Conservation (phyloP, 2,329 filamentous ascomycete species). For the Venturia carpophila region DNA sequence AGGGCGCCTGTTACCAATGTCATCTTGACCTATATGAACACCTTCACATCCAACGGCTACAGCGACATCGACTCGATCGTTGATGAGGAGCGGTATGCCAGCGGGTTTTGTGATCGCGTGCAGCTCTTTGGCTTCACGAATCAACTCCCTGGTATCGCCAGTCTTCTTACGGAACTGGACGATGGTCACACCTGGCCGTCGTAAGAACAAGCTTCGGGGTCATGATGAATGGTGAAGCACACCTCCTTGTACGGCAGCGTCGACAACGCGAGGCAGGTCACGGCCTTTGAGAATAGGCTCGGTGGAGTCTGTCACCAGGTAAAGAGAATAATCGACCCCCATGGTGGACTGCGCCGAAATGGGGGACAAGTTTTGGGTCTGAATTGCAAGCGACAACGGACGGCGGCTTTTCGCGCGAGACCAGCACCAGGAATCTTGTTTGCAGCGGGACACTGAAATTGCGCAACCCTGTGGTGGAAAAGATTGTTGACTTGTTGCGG, state of each 20-base stretch:
- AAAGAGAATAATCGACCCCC: constrained; percentile 67
- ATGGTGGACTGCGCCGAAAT: constrained; percentile 20
- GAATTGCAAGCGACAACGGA: no score
- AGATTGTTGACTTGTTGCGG: no score
- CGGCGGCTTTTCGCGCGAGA: constrained; percentile 3
- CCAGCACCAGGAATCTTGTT: not conserved
- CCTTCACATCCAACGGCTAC: constrained; percentile 80
- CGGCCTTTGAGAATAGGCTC: constrained; percentile 66
- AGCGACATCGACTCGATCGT: constrained; percentile 86
- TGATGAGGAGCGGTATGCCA: constrained; percentile 77
- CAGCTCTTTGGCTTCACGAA: constrained; percentile 62
- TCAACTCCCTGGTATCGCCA: constrained; percentile 62
- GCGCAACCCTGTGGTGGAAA: not conserved
- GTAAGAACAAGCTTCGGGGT: not conserved
- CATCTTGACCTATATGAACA: constrained; percentile 91
- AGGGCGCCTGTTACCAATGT: constrained; percentile 55
- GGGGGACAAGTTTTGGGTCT: no score
- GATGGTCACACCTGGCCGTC: constrained; percentile 55
- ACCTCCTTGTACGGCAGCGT: constrained; percentile 67
- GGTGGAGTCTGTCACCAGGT: constrained; percentile 92
- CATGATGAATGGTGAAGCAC: constrained; percentile 18
- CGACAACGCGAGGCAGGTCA: constrained; percentile 65
- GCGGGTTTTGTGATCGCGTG: constrained; percentile 61
- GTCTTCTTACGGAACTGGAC: constrained; percentile 90
- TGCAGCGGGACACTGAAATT: not conserved